These are phyloP conservation scores for Cryptomeria japonica DNA, from an alignment of 75 land plant genomes.

Conservation along the genomic window DNA sequence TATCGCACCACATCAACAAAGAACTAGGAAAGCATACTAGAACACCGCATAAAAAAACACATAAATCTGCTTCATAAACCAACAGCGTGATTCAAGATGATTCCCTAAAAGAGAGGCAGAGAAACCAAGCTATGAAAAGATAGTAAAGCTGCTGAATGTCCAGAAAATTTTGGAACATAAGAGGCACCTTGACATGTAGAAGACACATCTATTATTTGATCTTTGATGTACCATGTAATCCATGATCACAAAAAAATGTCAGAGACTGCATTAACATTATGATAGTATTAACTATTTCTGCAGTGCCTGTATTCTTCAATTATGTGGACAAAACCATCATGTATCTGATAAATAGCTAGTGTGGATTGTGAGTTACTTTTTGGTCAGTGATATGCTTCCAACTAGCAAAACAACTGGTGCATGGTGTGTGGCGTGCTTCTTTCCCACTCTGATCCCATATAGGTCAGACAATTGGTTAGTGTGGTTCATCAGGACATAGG, in stretches of 20 bases:
- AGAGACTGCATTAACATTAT: no score
- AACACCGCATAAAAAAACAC: not conserved
- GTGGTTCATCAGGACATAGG: no score
- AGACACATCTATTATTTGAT: not conserved
- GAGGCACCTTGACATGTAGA: not conserved
- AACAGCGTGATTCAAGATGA: not conserved
- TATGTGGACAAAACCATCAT: no score
- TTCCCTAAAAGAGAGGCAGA: not conserved
- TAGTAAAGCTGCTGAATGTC: not conserved
- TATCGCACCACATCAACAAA: not conserved
- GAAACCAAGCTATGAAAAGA: not conserved
- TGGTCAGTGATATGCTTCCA: no score
- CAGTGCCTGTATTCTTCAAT: no score
- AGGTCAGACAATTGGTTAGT: no score
- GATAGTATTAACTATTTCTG: no score
- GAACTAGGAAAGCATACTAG: not conserved
- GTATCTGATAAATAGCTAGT: no score
- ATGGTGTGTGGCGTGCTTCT: no score
- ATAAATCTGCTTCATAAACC: not conserved
- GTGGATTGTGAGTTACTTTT: no score
- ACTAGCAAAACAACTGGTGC: no score
- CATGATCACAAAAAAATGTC: not conserved
- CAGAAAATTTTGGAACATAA: not conserved
- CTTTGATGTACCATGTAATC: not conserved
- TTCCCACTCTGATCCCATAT: no score